Percentiles rank a stretch among this genome's conserved stretches.
Evolutionary conservation across 2,329 filamentous ascomycete genomes (phyloP).

Genomic region (Fusarium virguliforme): DNA sequence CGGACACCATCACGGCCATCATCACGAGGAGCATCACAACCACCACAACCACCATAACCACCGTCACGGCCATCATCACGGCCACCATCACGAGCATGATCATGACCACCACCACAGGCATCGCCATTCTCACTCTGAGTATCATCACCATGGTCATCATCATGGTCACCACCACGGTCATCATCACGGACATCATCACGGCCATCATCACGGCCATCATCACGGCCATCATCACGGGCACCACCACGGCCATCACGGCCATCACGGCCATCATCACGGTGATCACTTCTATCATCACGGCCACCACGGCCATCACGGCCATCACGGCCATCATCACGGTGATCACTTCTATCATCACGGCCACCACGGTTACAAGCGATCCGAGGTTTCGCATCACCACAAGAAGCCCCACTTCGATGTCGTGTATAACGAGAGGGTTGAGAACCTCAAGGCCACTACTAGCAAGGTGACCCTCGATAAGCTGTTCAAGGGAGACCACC

Average conservation of each 20-base stretch:
- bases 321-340: not conserved
- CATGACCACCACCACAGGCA: constrained; percentile 33
- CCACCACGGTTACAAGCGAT: constrained; percentile 26
- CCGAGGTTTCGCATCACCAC: not conserved
- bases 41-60: constrained; percentile 19
- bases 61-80: constrained; percentile 21
- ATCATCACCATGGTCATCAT: constrained; percentile 18
- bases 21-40: constrained; percentile 5
- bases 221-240: constrained; percentile 1
- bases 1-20: not conserved
- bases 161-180: constrained; percentile 22
- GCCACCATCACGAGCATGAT: constrained; percentile 21
- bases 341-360: constrained; percentile 10
- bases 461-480: constrained; percentile 20
- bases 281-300: constrained; percentile 3
- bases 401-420: constrained; percentile 12
- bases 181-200: constrained; percentile 12
- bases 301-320: constrained; percentile 7
- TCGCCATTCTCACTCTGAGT: constrained; percentile 25
- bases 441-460: constrained; percentile 10
- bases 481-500: constrained; percentile 10
- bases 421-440: constrained; percentile 24
- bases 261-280: constrained; percentile 11
- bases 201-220: constrained; percentile 8
- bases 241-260: constrained; percentile 7